Evolutionary conservation across 306 rosid species (phyloP), one percentile per base, ranked within the genome.

Genomic region (Astragalus glycyphyllos): DNA sequence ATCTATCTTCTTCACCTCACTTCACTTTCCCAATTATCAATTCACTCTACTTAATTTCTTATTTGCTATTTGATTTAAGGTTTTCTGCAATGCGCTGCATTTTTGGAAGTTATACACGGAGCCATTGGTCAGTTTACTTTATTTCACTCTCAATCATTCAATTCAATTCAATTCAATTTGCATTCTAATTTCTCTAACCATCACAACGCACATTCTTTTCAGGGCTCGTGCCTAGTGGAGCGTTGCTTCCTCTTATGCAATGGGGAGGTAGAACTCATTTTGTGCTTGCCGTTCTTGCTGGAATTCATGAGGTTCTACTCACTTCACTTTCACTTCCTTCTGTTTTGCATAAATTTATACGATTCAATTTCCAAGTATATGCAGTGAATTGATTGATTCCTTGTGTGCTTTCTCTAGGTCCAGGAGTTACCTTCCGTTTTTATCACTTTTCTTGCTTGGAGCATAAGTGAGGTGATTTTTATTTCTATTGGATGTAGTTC

Each of bases 211-310:
- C 54, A 41, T 6, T 20, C 58, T 76, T 73, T 76, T 40, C 54
- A 90, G 98, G 98, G 20, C 46, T 94, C 54, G 98, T 94, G 41
- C 98, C 98, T 7, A 94, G 95, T 44, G 96, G 98, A 53, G 83
- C 76, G 53, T 50, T 89, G 84, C 81, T 90, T 81, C 94, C 98
- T 79, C 78, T 91, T 58, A 82, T 94, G 95, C 97, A 94, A 83
- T 94, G 99, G 99, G 88, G 83, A 41, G 99, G 99, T 68, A 89
- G 91, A 85, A 68, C 78, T 13, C 92, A 94, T 47, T 89, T 89
- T 86, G 58, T 89, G 75, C 74, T 81, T 71, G 86, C 87, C 3
- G 55, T 94, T 80, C 81, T 94, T 75, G 62, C 68, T 15, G 85
- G 73, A 71, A 63, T 84, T 50, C 53, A 67, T 1, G 94, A 88